Evolutionary conservation across 2,329 filamentous ascomycete species (phyloP), one percentile per base, ranked within the genome.

Genomic region (Exophiala alcalophila): DNA sequence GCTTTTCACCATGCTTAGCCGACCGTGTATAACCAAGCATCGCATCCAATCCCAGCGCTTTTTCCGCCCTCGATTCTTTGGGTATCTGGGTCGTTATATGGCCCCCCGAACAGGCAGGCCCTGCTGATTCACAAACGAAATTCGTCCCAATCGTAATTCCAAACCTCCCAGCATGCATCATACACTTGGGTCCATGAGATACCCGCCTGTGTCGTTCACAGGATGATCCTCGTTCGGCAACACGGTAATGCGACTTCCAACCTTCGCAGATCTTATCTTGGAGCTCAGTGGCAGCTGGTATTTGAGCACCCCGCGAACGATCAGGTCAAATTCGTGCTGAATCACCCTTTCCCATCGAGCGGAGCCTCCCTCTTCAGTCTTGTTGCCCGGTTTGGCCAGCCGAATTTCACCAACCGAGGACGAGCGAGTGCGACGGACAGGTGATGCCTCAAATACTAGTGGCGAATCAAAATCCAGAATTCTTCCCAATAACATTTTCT

Each of bases 401-500:
- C 91, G 84, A 53, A 98, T 79, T 59, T 92, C 86, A 20, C 89
- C 91, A 4, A 84, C 80, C 0, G 89, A 92, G 12, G 76, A 77
- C 11, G 84, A 86, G 9, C 75, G 68, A 19, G 79, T 75, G 53
- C 83, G 81, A 50, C 87, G 82, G 68, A 96, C 84, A 19, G 94
- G 89, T 0, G 89, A 91, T 3, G 89, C 86, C 48, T 95, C 90
- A 57, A 97, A 97, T 4, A 79, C 83, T 24, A 98, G 71, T 0
- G 89, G 83, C 40, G 87, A 94, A 62, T 96, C 88, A 57, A 97
- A 92, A 50, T 81, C 77, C 48, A 83, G 82, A 25, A 97, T 87
- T 24, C 85, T 86, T 20, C 92, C 92, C n/a, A 98, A 80, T 23
- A 94, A 76, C 78, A 97, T 89, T 43, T 90, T 95, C 32, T 88